Evolutionary conservation across 768 basidiomycete species (phyloP), one percentile per base, ranked within the genome.

Genomic region (Termitomyces sp.): DNA sequence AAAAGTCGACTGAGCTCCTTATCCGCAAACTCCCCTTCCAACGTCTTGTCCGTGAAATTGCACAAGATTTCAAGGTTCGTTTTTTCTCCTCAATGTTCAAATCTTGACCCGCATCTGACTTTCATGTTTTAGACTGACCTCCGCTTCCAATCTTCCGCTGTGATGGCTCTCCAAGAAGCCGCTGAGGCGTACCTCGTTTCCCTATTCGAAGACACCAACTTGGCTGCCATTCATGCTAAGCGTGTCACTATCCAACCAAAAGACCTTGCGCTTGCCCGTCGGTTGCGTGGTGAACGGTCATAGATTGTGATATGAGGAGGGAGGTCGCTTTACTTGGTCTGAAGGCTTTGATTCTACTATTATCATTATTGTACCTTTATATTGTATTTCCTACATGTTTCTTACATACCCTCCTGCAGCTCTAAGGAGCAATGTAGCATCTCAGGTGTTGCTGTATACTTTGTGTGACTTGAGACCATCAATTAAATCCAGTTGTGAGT

Each of bases 21-120:
- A 91, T 93, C 67, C 82, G 89, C 66, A 93, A 91, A 74, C 82
- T 92, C 52, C 90, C 91, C 52, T 93, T 94, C 87, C 89, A 93
- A 77, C 84, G 91, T 60, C 84, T 93, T 42, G 86, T 94, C 60
- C 86, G 86, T 74, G 92, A 94, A 72, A 93, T 94, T 62, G 89
- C 91, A 31, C 89, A 91, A 74, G 91, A 92, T 67, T 93, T 91
- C 82, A 92, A 93, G 80, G 88, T 88, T 41, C 31, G 56, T 54
- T 38, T 16, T 36, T 18, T 20, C 32, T 29, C 43, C 25, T 55
- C 29, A 31, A 56, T 50, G 13, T 2, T 48, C 56, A 52, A 54
- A 52, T 57, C 53, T 35, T 25, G 0, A 16, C 15, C n/a, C 7
- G 0, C 16, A n/a, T 36, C 63, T 53, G 45, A 46, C 3, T n/a